These are phyloP conservation scores for Phytophthora vignae DNA, from an alignment of 352 stramenopile species.

Conservation along the genomic window DNA sequence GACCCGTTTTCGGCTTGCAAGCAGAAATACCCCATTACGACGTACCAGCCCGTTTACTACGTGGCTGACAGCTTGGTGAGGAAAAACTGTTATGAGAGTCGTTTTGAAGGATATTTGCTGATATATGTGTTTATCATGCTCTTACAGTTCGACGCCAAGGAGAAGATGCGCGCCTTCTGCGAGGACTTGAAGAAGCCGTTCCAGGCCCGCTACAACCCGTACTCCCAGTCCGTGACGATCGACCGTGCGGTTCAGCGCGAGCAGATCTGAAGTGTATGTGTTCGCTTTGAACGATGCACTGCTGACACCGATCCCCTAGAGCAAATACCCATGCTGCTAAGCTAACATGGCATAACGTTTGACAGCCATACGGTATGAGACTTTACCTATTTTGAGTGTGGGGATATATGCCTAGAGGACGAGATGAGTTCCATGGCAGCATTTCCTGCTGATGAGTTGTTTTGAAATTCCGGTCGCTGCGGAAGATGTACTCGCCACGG, in stretches of 20 bases:
- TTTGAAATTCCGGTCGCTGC: slow-evolving; percentile 21
- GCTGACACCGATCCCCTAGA: neutral
- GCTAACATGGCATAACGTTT: slow-evolving; percentile 10
- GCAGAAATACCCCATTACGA: slow-evolving; percentile 98
- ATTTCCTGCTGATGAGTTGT: slow-evolving; percentile 22
- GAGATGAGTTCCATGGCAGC: slow-evolving; percentile 1
- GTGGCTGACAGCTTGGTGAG: slow-evolving; percentile 93
- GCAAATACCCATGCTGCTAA: neutral
- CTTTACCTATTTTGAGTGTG: slow-evolving; percentile 27
- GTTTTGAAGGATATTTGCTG: slow-evolving; percentile 2
- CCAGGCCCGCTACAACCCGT: slow-evolving; percentile 95
- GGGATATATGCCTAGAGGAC: slow-evolving; percentile 25
- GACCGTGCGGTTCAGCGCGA: slow-evolving; percentile 77
- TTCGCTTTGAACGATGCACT: neutral
- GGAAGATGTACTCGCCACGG: slow-evolving; percentile 46
- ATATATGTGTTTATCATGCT: neutral
- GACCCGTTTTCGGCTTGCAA: slow-evolving; percentile 93
- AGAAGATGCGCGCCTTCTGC: slow-evolving; percentile 95
- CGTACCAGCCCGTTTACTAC: slow-evolving; percentile 98
- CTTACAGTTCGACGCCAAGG: slow-evolving; percentile 87
- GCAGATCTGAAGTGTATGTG: slow-evolving; percentile 37
- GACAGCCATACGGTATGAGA: neutral
- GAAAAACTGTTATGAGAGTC: neutral
- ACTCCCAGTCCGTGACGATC: slow-evolving; percentile 89
- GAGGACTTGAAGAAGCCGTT: slow-evolving; percentile 96